Base-by-base conservation (phyloP, 139 green algal genomes). In the Mesotaenium endlicherianum region DNA sequence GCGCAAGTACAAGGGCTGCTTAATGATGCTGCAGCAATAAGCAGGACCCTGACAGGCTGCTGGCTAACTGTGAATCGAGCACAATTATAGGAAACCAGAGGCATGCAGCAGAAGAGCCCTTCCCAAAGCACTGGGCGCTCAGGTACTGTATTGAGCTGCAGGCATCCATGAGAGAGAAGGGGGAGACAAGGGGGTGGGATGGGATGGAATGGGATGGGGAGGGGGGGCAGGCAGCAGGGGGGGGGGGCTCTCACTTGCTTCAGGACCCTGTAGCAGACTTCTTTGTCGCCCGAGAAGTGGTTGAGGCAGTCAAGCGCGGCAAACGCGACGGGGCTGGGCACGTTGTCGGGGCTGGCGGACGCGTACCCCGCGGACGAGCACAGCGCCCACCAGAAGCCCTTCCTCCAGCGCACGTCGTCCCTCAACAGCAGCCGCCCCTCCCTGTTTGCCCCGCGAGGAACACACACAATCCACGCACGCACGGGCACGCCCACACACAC, bases 381-480 rank as follows among this genome's bases (percentile, higher is more conserved):
- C 53, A 87, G 40, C 45, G 75, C 81, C 81, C 81, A 87, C 81
- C 81, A 87, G 67, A 77, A 87, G 30, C 72, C 75, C 57, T 87
- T 87, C 43, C 75, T 40, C 81, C 81, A 87, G 14, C 81, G 53
- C 72, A 77, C 55, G 36, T 87, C 81, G 26, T 87, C 81, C 20
- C 81, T 30, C 11, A 87, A 75, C 31, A 79, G 26, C 38, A 31
- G 43, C 2, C 81, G 72, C 0, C 81, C 71, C 17, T 87, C 81
- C 44, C 72, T 87, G 60, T 26, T 80, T 17, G 6, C 31, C 40
- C 47, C 47, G n/a, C n/a, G n/a, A n/a, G n/a, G n/a, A n/a, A n/a
- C n/a, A n/a, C n/a, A n/a, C n/a, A n/a, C n/a, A n/a, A n/a, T n/a
- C n/a, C n/a, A n/a, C n/a, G n/a, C n/a, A n/a, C n/a, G n/a, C n/a